phyloP scores from a whole-genome alignment of 2,329 filamentous ascomycete species.

The Teratosphaeria zuluensis region DNA sequence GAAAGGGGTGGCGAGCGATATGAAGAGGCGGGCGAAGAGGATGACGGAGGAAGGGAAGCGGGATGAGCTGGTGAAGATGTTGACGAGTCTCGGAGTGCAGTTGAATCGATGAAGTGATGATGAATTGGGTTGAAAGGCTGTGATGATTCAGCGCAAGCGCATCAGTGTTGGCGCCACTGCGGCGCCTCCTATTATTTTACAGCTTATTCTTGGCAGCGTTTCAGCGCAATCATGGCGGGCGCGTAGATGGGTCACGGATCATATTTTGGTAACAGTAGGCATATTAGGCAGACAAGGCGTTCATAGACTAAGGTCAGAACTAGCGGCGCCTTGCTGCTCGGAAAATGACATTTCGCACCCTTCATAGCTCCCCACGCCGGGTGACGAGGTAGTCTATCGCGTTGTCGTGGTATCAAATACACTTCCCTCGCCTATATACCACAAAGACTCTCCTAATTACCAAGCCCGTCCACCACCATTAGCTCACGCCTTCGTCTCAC shows the following conservation, averaged over 20 bases:
- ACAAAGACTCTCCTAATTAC: neutral
- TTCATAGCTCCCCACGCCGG: no score
- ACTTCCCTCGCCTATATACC: neutral
- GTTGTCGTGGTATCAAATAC: neutral
- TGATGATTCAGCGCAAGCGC: neutral
- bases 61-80: conserved; percentile 15
- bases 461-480: neutral
- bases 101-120: neutral
- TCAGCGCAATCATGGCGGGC: neutral
- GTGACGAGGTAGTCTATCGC: neutral
- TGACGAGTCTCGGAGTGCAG: conserved; percentile 7
- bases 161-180: neutral
- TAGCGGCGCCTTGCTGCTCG: neutral
- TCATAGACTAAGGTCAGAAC: neutral
- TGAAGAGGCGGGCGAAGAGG: conserved; percentile 16
- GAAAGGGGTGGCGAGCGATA: conserved; percentile 16
- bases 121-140: neutral
- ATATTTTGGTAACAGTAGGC: neutral
- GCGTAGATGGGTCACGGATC: no score
- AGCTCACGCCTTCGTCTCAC: neutral
- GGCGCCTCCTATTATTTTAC: neutral
- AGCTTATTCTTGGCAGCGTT: neutral
- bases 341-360: no score
- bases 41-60: conserved; percentile 18
- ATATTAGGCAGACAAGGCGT: neutral